Conservation (phyloP, 495 filamentous ascomycete species). For the Lasiosphaeria miniovina region DNA sequence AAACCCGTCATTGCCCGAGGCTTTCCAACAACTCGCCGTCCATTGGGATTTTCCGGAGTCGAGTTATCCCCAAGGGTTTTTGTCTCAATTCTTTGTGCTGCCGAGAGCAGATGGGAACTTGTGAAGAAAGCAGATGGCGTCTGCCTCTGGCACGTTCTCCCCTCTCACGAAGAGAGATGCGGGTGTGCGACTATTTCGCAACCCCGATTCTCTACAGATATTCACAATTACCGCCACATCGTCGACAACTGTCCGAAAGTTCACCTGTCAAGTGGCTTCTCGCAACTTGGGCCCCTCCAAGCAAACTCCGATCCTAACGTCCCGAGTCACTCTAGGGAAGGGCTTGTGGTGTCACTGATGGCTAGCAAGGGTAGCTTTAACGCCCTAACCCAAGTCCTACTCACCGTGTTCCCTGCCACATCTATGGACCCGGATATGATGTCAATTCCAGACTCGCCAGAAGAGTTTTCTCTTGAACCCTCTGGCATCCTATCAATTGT, state of each 20-base stretch:
- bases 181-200: constrained; percentile 1
- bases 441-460: constrained; percentile 11
- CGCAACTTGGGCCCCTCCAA: background rate
- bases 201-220: background rate
- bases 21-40: constrained; percentile 6
- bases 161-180: background rate
- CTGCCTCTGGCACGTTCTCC: constrained; percentile 8
- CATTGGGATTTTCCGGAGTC: background rate
- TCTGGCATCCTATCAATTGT: background rate
- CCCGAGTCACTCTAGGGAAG: too few species aligned
- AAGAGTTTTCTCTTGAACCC: background rate
- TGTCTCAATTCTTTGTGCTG: background rate
- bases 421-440: constrained; percentile 11
- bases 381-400: background rate
- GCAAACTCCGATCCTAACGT: background rate
- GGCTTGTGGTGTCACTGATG: too few species aligned
- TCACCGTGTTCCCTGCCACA: constrained; percentile 3
- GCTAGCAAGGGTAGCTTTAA: background rate
- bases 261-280: background rate
- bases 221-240: constrained; percentile 5
- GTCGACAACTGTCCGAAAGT: background rate
- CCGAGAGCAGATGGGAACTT: background rate
- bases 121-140: background rate
- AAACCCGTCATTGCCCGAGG: constrained; percentile 9
- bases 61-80: constrained; percentile 1